Percentiles rank a stretch among this genome's conserved stretches.
Evolutionary conservation across 768 basidiomycete species (phyloP).

Genomic region (Lactifluus pinguis): DNA sequence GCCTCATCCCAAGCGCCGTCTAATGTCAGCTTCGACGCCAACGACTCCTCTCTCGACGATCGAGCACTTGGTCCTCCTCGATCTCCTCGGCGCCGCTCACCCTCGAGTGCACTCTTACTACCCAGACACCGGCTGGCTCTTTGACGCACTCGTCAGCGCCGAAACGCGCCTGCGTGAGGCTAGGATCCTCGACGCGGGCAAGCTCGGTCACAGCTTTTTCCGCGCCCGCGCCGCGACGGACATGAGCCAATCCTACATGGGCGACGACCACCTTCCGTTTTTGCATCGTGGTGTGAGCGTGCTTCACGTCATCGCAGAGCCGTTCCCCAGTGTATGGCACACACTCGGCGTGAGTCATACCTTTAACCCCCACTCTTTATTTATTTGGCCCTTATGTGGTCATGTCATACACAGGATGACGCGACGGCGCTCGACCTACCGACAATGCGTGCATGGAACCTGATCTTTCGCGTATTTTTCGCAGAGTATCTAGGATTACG

Average conservation of each 20-base stretch:
- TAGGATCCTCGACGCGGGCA: slow-evolving; percentile 41
- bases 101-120: slow-evolving; percentile 78
- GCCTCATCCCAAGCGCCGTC: slow-evolving; percentile 49
- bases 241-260: slow-evolving; percentile 51
- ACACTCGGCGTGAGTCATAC: slow-evolving; percentile 46
- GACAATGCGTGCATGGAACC: slow-evolving; percentile 84
- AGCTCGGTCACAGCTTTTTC: slow-evolving; percentile 56
- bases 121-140: slow-evolving; percentile 87
- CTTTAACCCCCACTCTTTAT: not conserved
- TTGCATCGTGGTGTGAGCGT: slow-evolving; percentile 72
- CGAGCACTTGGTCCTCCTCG: slow-evolving; percentile 87
- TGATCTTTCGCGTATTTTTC: slow-evolving; percentile 80
- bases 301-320: slow-evolving; percentile 81
- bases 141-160: slow-evolving; percentile 62
- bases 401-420: slow-evolving; percentile 57
- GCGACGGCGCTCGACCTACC: slow-evolving; percentile 75
- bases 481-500: slow-evolving; percentile 78
- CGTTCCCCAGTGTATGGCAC: slow-evolving; percentile 91
- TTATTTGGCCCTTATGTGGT: not conserved
- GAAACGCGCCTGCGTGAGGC: slow-evolving; percentile 64
- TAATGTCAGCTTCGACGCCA: slow-evolving; percentile 34
- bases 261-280: slow-evolving; percentile 94
- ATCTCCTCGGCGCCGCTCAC: slow-evolving; percentile 73
- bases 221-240: slow-evolving; percentile 34
- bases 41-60: slow-evolving; percentile 66